Evolutionary conservation across 768 basidiomycete genomes (phyloP).

Genomic region (Favolaschia claudopus): DNA sequence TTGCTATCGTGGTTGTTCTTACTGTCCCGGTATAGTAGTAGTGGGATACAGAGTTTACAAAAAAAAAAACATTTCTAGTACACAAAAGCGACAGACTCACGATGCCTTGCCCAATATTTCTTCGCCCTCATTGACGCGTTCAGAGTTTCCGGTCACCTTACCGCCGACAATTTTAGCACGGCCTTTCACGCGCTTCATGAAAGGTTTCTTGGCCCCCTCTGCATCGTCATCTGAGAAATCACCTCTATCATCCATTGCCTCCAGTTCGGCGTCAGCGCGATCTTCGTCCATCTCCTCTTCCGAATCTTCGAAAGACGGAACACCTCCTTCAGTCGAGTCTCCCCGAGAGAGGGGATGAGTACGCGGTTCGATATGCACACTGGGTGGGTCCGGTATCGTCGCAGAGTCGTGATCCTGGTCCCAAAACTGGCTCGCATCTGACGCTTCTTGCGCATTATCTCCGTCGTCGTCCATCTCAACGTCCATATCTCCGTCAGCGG

Average conservation of each 20-base stretch:
- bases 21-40: too few relatives aligned
- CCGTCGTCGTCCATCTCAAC: background rate
- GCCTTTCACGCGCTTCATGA: conserved; percentile 2
- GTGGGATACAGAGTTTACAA: too few relatives aligned
- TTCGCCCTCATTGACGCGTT: conserved; percentile 3
- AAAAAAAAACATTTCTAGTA: too few relatives aligned
- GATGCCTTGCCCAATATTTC: too few relatives aligned
- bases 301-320: background rate
- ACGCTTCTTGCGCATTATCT: background rate
- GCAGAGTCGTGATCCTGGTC: background rate
- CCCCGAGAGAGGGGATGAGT: conserved; percentile 13
- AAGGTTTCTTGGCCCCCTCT: background rate
- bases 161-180: conserved; percentile 11
- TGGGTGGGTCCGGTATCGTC: background rate
- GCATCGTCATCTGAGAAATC: conserved; percentile 7
- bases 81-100: too few relatives aligned
- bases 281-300: conserved; percentile 18
- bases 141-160: background rate
- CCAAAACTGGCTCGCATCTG: background rate
- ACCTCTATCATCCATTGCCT: background rate
- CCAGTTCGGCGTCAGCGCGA: background rate
- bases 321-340: background rate
- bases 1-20: too few relatives aligned
- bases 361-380: conserved; percentile 10
- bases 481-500: background rate